These are phyloP conservation scores for Sugiyamaella lignohabitans DNA, from an alignment of 805 yeast species.

Conservation along the genomic window DNA sequence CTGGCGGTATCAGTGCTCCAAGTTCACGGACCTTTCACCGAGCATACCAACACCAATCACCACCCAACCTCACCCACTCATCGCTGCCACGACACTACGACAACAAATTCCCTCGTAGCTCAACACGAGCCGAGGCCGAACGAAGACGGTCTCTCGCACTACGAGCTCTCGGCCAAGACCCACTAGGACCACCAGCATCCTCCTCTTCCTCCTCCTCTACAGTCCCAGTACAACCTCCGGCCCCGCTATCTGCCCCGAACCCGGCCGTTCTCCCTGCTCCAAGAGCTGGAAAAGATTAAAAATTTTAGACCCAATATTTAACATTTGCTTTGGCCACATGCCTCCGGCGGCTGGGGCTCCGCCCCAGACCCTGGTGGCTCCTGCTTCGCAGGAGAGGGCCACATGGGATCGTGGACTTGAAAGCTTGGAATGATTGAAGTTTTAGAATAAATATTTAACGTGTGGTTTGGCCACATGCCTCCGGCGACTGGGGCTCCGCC, in stretches of 20 bases:
- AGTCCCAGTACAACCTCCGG: too few relatives aligned
- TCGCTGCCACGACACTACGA: not conserved
- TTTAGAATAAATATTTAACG: too few relatives aligned
- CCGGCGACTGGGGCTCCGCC: too few relatives aligned
- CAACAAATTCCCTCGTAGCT: conserved; percentile 11
- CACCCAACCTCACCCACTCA: not conserved
- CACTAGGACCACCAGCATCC: too few relatives aligned
- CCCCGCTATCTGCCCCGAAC: conserved; percentile 8
- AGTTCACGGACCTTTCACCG: not conserved
- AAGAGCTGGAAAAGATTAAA: conserved; percentile 10
- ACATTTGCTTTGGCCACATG: too few relatives aligned
- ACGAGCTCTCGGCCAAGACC: conserved; percentile 26
- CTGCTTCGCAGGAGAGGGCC: not conserved
- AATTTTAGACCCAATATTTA: not conserved
- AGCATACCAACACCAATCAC: not conserved
- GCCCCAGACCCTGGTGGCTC: not conserved
- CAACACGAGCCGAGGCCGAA: conserved; percentile 32
- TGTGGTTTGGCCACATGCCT: too few relatives aligned
- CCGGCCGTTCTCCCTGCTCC: conserved; percentile 17
- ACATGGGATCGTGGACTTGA: not conserved
- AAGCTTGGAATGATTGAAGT: not conserved
- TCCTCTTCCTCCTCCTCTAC: too few relatives aligned
- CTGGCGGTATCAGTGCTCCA: conserved; percentile 78
- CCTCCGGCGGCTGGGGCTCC: not conserved
- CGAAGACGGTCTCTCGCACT: conserved; percentile 31